Conservation (phyloP, 345 rosid species). For the Lumnitzera littorea region DNA sequence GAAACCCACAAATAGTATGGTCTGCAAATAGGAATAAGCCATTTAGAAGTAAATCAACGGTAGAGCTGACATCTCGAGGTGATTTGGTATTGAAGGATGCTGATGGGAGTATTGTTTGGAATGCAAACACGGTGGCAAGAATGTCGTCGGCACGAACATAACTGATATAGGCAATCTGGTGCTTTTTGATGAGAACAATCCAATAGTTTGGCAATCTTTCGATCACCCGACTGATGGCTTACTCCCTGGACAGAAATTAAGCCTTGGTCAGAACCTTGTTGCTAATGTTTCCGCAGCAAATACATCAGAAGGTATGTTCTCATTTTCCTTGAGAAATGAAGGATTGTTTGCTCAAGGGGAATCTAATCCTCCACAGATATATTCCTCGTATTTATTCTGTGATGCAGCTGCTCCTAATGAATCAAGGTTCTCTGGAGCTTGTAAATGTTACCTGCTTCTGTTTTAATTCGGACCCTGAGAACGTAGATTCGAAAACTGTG, state of each 20-base stretch:
- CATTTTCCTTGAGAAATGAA: slow-evolving; percentile 4
- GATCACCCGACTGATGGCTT: slow-evolving; percentile 13
- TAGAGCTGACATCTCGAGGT: slow-evolving; percentile 8
- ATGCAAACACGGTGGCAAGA: no score
- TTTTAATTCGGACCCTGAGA: background rate
- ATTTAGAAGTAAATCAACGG: background rate
- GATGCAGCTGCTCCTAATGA: background rate
- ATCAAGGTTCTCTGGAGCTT: slow-evolving; percentile 18
- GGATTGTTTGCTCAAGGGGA: slow-evolving; percentile 14
- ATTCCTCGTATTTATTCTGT: background rate
- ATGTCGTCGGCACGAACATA: slow-evolving; percentile 5
- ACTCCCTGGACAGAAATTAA: slow-evolving; percentile 13
- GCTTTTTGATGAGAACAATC: slow-evolving; percentile 8
- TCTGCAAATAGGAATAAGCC: slow-evolving; percentile 18
- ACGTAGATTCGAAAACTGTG: slow-evolving; percentile 5
- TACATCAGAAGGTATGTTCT: slow-evolving; percentile 8
- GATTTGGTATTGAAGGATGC: slow-evolving; percentile 3
- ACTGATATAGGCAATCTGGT: slow-evolving; percentile 14
- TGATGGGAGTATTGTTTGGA: no score
- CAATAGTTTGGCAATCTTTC: background rate
- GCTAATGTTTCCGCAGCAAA: slow-evolving; percentile 9
- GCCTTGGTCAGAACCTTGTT: slow-evolving; percentile 8
- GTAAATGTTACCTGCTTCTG: slow-evolving; percentile 6
- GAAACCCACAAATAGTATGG: slow-evolving; percentile 18
- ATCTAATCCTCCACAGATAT: slow-evolving; percentile 6